Conservation (phyloP, 1,284 basidiomycete species). For the Boletellus sp. region DNA sequence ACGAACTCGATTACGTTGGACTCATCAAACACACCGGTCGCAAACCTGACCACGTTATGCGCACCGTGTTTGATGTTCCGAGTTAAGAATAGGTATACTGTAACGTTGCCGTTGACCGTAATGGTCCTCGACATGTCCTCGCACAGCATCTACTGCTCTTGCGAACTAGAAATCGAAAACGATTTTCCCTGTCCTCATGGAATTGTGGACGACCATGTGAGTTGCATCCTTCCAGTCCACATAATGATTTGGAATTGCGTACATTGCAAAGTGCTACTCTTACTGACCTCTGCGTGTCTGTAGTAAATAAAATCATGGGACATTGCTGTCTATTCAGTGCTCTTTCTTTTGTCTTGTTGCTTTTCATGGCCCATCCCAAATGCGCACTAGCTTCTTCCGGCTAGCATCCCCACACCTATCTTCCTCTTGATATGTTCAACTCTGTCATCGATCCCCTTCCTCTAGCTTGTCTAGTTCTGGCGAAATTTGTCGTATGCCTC, state of each 20-base stretch:
- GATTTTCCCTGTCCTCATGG: neutral
- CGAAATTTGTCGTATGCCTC: slow-evolving; percentile 54
- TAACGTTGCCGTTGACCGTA: neutral
- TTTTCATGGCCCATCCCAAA: neutral
- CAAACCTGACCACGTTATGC: slow-evolving; percentile 70
- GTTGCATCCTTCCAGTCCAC: neutral
- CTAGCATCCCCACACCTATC: slow-evolving; percentile 24
- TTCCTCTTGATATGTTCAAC: slow-evolving; percentile 45
- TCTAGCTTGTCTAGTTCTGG: slow-evolving; percentile 52
- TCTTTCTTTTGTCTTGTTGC: neutral
- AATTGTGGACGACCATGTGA: neutral
- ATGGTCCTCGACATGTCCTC: slow-evolving; percentile 4
- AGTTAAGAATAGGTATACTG: slow-evolving; percentile 29
- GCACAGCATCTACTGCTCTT: slow-evolving; percentile 1
- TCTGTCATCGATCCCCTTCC: slow-evolving; percentile 50
- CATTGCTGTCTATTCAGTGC: slow-evolving; percentile 26
- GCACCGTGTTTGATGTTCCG: slow-evolving; percentile 61
- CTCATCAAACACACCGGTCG: slow-evolving; percentile 74
- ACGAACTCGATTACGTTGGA: slow-evolving; percentile 76
- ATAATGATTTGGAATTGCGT: too few relatives aligned
- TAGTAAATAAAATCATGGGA: slow-evolving; percentile 19
- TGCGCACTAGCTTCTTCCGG: slow-evolving; percentile 5
- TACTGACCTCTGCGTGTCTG: neutral
- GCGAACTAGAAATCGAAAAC: neutral
- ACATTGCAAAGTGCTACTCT: neutral